Evolutionary conservation across 139 green algal genomes (phyloP), one percentile per base, ranked within the genome.

Genomic region (Gonium pectorale): DNA sequence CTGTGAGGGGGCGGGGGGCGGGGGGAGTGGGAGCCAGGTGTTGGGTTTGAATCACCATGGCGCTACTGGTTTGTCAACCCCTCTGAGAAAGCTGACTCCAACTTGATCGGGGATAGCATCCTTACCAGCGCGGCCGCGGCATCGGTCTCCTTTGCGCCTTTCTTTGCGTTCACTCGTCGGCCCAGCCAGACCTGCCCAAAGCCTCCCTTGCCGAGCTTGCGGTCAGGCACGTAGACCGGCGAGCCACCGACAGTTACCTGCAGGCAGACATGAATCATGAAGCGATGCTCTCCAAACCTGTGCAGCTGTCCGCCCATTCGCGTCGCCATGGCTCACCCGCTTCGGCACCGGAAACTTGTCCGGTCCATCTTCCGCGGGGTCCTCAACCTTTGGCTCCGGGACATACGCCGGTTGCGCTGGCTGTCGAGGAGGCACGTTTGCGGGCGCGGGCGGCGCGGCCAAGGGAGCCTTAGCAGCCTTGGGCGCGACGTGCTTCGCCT

Each of bases 201-300:
- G 41, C 96, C 96, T 44, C 96, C 96, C 88, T 99, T 99, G 60
- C 96, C 96, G 7, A 99, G 90, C 82, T 98, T 98, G 22, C 92
- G 92, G 77, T 98, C 94, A 17, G 98, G 92, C 19, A 95, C 84
- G 89, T 98, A 99, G 19, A 94, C 73, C 26, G 96, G 95, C 26
- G 94, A 97, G 38, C 93, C 93, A 1, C 94, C 95, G 21, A 99
- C 95, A 87, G 95, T 87, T 3, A 97, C 93, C 95, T 98, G 93
- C 27, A 37, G 40, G 27, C 4, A 69, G 6, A 13, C 2, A 43
- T 41, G 31, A 2, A 15, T 60, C 3, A 60, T 17, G 43, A 35
- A 78, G 13, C 11, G 31, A 29, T n/a, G n/a, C n/a, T n/a, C n/a
- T n/a, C n/a, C n/a, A n/a, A n/a, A n/a, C n/a, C n/a, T n/a, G n/a